Base-by-base conservation (phyloP, 352 stramenopile species). In the Phytophthora tentaculata region DNA sequence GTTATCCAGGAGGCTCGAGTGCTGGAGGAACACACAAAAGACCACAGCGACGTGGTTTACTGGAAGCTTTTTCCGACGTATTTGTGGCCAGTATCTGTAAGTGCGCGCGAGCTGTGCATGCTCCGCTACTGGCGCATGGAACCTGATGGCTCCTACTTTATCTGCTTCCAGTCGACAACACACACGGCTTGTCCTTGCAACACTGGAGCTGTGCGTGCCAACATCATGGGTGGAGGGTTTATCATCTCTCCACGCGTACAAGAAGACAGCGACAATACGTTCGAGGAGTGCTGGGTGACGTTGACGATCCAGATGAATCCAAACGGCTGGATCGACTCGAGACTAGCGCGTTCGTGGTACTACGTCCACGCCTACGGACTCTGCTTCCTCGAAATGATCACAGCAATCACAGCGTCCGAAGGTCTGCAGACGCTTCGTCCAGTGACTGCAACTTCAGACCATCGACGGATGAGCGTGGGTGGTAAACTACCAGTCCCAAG, bases 91-190 rank as follows among this genome's bases (percentile, higher is more conserved):
- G 72, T 93, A 20, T 67, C 77, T 19, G 84, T 89, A 5, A 83
- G 81, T 43, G 67, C 81, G n/a, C 86, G 88, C 9, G 86, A 96
- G 19, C 61, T 93, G 26, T 93, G 84, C 29, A 64, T 96, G 47
- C 67, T 94, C 3, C 84, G 88, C 23, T 93, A 96, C 59, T 96
- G 88, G 88, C 84, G 83, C 13, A 93, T 91, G 67, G 84, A 94
- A 47, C 79, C 87, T 5, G 86, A 94, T 63, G 75, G 79, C 23
- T 91, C 86, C 3, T 96, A 94, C 48, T 91, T 94, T 61, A 84
- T 96, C 55, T 94, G 86, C 61, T 92, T 94, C 61, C 88, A 96
- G 73, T 96, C 88, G n/a, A 93, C 84, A 16, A 84, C 81, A 0
- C 83, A 96, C 59, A 7, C 60, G 2, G 67, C 86, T 5, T 94